Evolutionary conservation across 495 filamentous ascomycete species (phyloP).

Genomic region (Lasiosphaeria hispida): DNA sequence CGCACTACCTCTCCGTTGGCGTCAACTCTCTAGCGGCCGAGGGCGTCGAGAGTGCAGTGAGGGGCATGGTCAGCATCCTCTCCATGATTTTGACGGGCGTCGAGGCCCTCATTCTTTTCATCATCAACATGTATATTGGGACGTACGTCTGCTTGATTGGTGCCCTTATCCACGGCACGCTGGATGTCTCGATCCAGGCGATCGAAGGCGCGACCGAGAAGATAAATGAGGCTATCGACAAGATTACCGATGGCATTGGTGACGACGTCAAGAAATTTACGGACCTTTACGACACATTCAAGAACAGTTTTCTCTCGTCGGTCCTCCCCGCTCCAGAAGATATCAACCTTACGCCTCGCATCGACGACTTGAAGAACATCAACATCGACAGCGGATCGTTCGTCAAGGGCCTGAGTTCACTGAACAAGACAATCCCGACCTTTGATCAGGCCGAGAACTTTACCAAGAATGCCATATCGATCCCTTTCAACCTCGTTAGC

Average conservation of each 20-base stretch:
- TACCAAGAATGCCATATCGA: constrained; percentile 64
- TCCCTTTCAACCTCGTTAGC: constrained; percentile 77
- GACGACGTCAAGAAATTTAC: constrained; percentile 38
- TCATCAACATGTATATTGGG: constrained; percentile 82
- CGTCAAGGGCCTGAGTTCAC: constrained; percentile 58
- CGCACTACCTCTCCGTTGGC: constrained; percentile 83
- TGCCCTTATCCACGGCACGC: constrained; percentile 71
- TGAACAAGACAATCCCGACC: constrained; percentile 75
- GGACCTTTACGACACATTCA: constrained; percentile 58
- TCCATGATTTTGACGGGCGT: constrained; percentile 75
- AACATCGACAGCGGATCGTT: constrained; percentile 63
- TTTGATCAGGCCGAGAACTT: constrained; percentile 81
- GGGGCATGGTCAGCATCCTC: constrained; percentile 72
- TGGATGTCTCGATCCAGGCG: constrained; percentile 65
- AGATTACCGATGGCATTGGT: constrained; percentile 61
- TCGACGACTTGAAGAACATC: constrained; percentile 66
- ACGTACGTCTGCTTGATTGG: constrained; percentile 87
- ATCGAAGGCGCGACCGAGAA: constrained; percentile 68
- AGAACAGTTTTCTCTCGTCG: constrained; percentile 48
- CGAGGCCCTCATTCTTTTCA: constrained; percentile 83
- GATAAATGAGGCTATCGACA: constrained; percentile 69
- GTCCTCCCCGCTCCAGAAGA: constrained; percentile 34
- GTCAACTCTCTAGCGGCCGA: constrained; percentile 81
- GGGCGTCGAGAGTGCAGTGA: constrained; percentile 73
- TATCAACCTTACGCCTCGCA: constrained; percentile 57